Percentiles rank a stretch among this genome's conserved stretches.
Evolutionary conservation across 345 rosid species (phyloP).

Genomic region (Eutrema yunnanense): DNA sequence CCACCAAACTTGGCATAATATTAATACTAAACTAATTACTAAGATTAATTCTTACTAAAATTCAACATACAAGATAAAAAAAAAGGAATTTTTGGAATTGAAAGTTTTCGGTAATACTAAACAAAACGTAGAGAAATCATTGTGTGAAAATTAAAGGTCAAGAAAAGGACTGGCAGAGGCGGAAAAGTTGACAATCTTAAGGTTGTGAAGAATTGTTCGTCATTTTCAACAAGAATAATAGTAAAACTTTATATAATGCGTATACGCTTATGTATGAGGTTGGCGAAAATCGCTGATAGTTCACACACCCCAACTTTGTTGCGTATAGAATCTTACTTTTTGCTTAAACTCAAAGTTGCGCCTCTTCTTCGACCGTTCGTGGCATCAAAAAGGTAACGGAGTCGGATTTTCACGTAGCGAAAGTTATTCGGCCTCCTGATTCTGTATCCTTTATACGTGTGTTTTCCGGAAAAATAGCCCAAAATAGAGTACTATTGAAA

Average conservation of each 20-base stretch:
- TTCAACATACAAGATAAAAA: background rate
- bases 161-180: background rate
- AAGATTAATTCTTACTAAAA: background rate
- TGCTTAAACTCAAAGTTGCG: slow-evolving; percentile 17
- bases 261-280: slow-evolving; percentile 9
- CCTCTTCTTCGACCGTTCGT: slow-evolving; percentile 19
- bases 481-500: background rate
- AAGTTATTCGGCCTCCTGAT: slow-evolving; percentile 1
- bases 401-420: slow-evolving; percentile 19
- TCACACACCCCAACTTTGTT: slow-evolving; percentile 4
- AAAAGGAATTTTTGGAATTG: background rate
- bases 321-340: slow-evolving; percentile 22
- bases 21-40: background rate
- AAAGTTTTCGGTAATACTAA: background rate
- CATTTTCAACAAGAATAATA: slow-evolving; percentile 8
- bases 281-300: slow-evolving; percentile 9
- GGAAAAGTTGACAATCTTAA: background rate
- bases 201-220: slow-evolving; percentile 6
- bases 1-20: background rate
- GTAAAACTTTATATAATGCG: background rate
- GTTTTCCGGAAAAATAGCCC: background rate
- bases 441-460: slow-evolving; percentile 1
- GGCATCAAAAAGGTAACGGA: slow-evolving; percentile 14
- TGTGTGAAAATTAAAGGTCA: background rate
- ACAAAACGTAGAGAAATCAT: background rate